Evolutionary conservation across 2,329 filamentous ascomycete genomes (phyloP).

Genomic region (Aspergillus transmontanensis): DNA sequence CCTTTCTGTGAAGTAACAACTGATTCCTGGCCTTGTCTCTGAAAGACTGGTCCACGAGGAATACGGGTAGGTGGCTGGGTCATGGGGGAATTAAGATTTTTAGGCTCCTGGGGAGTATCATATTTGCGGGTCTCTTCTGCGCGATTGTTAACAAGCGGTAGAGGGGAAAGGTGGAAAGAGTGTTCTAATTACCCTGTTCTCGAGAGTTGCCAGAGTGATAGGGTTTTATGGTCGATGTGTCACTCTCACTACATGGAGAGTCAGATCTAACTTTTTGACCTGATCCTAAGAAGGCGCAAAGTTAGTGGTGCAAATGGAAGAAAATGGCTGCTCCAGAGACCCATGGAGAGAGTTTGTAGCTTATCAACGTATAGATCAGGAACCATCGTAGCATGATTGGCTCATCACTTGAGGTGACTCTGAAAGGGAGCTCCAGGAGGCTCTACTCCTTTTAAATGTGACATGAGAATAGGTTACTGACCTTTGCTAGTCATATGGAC

Average conservation of each 20-base stretch:
- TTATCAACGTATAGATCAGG: not conserved
- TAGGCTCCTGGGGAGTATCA: not conserved
- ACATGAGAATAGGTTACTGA: not conserved
- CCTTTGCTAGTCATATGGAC: not conserved
- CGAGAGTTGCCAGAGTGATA: not conserved
- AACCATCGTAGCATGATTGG: not conserved
- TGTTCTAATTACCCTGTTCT: not conserved
- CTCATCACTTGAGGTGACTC: not conserved
- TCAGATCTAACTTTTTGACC: not conserved
- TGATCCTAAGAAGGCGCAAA: no score
- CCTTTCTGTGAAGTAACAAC: slow-evolving; percentile 18
- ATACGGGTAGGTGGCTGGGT: slow-evolving; percentile 1
- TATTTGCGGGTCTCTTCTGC: not conserved
- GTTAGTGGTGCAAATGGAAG: not conserved
- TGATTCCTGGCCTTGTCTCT: slow-evolving; percentile 2
- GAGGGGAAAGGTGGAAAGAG: not conserved
- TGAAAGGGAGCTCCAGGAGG: not conserved
- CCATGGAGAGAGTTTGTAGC: not conserved
- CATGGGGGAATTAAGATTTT: not conserved
- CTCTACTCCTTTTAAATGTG: not conserved
- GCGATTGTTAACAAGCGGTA: not conserved
- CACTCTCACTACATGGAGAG: not conserved
- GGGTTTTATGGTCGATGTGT: not conserved
- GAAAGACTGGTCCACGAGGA: slow-evolving; percentile 3
- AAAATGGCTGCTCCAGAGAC: not conserved